These are phyloP conservation scores for Annona cherimola DNA, from an alignment of 164 flowering plant genomes.

Conservation along the genomic window DNA sequence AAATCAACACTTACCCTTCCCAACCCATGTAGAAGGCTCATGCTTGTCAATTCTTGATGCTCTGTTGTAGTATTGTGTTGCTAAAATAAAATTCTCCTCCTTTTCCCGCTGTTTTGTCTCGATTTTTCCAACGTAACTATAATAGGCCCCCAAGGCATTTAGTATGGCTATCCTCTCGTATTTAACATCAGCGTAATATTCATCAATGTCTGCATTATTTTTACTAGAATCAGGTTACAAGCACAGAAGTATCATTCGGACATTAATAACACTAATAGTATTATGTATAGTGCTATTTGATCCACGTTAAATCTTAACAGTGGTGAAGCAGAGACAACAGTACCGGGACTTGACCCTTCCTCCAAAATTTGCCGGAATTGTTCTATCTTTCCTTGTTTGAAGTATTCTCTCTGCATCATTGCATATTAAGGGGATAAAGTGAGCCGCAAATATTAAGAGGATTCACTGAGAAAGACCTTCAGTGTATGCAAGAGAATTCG, in stretches of 20 bases:
- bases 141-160: conserved; percentile 91
- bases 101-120: conserved; percentile 86
- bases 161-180: conserved; percentile 93
- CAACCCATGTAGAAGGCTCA: conserved; percentile 98
- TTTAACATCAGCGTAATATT: conserved; percentile 87
- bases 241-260: background rate
- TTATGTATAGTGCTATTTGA: background rate
- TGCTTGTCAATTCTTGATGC: conserved; percentile 96
- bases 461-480: too few relatives aligned
- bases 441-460: too few relatives aligned
- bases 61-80: conserved; percentile 82
- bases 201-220: conserved; percentile 78
- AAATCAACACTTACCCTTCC: conserved; percentile 59
- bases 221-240: conserved; percentile 3
- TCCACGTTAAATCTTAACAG: background rate
- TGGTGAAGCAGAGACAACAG: background rate
- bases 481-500: background rate
- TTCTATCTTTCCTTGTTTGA: conserved; percentile 87
- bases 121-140: conserved; percentile 85
- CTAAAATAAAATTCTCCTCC: conserved; percentile 77
- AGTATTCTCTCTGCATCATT: conserved; percentile 84
- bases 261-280: background rate
- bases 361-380: conserved; percentile 87
- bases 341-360: conserved; percentile 98
- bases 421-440: background rate